Base-by-base conservation (phyloP, 2,329 filamentous ascomycete species). In the Botryosphaeria agaves region DNA sequence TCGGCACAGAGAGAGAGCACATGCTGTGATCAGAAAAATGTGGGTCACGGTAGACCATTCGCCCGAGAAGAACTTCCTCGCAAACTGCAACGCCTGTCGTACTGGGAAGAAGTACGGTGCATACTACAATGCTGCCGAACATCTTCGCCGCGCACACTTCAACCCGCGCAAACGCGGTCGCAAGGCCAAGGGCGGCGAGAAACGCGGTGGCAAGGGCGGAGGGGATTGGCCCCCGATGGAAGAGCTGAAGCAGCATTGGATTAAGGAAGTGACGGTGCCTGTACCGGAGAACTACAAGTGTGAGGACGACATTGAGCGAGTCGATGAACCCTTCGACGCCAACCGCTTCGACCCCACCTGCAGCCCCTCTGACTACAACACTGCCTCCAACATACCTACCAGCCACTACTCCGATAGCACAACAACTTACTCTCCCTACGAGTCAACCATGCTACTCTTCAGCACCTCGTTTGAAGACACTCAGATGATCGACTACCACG, bases 61-160 rank as follows among this genome's bases (percentile, higher is more conserved):
- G 51, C 42, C 62, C 41, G 48, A 71, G 56, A 52, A 64, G 66
- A 56, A 67, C 54, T 75, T 84, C 24, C 66, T 95, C 19, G 61
- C 63, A 30, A 77, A 78, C 41, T 94, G 85, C 68, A 92, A 92
- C 53, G 70, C 79, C 28, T 95, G 87, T 52, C 67, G 65, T 29
- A 66, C 66, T 26, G 58, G 66, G 32, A 94, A 93, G 60, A 67
- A 70, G 34, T 95, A 95, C 43, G 79, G 79, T 3, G 81, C 80
- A 11, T 89, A 94, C 56, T 94, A 95, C 57, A 95, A 95, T 44
- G 87, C 85, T 1, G 84, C 84, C 0, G 87, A 84, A 0, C 87
- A 95, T 49, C 66, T 95, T 6, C 70, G 85, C 25, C 74, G 87
- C 29, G 77, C 78, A 0, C 87, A 95, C 50, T 95, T 94, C 62